These are phyloP conservation scores for Camellia oleifera DNA, from an alignment of 179 eudicot genomes.

Conservation along the genomic window DNA sequence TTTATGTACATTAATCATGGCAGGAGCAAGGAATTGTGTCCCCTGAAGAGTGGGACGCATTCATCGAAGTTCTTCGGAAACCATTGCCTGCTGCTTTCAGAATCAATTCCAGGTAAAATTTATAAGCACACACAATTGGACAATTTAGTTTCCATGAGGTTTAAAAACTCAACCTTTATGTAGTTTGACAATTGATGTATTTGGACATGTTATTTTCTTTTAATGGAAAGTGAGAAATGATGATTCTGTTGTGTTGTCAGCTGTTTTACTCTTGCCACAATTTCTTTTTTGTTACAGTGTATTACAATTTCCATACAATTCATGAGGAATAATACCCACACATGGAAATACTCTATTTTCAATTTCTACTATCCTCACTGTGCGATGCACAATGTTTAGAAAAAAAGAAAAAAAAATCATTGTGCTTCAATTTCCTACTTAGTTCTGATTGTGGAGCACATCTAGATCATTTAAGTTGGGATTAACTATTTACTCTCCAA, in stretches of 20 bases:
- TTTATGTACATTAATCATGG: not conserved
- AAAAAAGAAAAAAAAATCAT: not conserved
- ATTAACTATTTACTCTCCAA: not conserved
- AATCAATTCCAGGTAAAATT: constrained; percentile 74
- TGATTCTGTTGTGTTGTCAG: not conserved
- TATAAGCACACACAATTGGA: not conserved
- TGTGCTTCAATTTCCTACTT: not conserved
- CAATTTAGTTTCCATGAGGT: not conserved
- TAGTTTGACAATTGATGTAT: not conserved
- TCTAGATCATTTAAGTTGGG: not conserved
- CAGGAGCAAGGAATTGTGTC: constrained; percentile 86
- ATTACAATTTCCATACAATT: too few species aligned
- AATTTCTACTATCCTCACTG: not conserved
- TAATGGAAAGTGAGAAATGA: not conserved
- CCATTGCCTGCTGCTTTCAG: constrained; percentile 96
- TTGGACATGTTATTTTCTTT: not conserved
- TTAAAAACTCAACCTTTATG: not conserved
- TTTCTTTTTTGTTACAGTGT: not conserved
- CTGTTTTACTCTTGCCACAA: not conserved
- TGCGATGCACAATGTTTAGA: not conserved
- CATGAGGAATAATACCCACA: too few species aligned
- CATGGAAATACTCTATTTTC: not conserved
- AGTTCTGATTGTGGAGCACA: not conserved
- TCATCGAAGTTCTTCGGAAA: constrained; percentile 52
- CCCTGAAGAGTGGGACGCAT: constrained; percentile 81